Base-by-base conservation (phyloP, 495 filamentous ascomycete genomes). In the Hypoxylon fuscum region DNA sequence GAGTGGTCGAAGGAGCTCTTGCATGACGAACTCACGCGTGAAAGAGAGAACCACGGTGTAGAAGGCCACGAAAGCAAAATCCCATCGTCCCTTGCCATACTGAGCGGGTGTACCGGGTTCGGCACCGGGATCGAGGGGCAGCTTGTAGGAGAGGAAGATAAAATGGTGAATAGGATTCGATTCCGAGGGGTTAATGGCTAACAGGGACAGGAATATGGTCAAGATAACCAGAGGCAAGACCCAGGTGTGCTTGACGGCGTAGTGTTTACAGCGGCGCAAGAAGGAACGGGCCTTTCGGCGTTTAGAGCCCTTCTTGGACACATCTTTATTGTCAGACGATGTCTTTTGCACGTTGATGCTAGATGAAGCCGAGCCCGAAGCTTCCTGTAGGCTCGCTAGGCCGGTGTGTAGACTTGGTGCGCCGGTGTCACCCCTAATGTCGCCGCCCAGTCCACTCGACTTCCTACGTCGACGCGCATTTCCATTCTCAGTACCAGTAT, bases 11-110 rank as follows among this genome's bases (percentile, higher is more conserved):
- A 98, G 84, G 42, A 96, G 55, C 63, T 90, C 90, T 79, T 97
- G 94, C 94, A 98, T 97, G 71, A 96, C 79, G 75, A 97, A 97
- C 72, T 98, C 94, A 62, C 94, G 93, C 18, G 91, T 96, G 76
- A 98, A 98, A 38, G 88, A 90, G 47, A 98, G 81, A 25, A 97
- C 85, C 37, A 97, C 78, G 25, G 84, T 95, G 79, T 97, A 97
- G 78, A 96, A 97, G 43, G 85, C 79, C 29, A 97, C 91, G 63
- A 98, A 95, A 17, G 88, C 86, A 47, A 96, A 83, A 73, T 98
- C 94, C 74, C 86, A 87, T 34, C 71, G 78, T 7, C 95, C 95
- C 71, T 98, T 98, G 66, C 91, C 95, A 77, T 97, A 98, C 74
- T 94, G 90, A 48, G 79, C 77, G 1, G 82, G 81, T 22, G 83